Conservation (phyloP, 2,329 filamentous ascomycete genomes). For the Kalaharituber pfeilii region DNA sequence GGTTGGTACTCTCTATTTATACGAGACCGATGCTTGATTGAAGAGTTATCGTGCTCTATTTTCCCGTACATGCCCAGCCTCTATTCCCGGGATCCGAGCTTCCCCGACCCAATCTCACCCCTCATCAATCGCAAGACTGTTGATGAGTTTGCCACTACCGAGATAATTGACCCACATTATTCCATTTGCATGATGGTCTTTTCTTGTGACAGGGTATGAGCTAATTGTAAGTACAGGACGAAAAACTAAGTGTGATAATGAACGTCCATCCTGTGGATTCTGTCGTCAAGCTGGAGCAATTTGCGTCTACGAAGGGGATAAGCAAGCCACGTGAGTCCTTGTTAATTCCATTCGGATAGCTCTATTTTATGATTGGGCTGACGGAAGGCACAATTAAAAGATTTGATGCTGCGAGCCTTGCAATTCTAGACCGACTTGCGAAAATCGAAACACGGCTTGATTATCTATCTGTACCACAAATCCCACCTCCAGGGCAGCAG, state of each 20-base stretch:
- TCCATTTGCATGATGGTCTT: too few species aligned
- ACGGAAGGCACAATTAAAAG: conserved; percentile 14
- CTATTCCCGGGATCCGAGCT: too few species aligned
- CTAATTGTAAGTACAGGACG: conserved; percentile 11
- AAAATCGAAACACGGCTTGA: conserved; percentile 22
- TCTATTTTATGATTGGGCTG: not conserved
- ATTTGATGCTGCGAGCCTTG: conserved; percentile 27
- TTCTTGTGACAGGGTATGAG: too few species aligned
- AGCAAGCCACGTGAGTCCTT: conserved; percentile 12
- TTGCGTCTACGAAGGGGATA: conserved; percentile 24
- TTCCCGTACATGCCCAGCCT: too few species aligned
- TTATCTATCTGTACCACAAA: not conserved
- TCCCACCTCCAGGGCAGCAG: not conserved
- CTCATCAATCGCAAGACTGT: too few species aligned
- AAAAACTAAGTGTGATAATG: conserved; percentile 29
- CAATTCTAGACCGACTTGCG: conserved; percentile 25
- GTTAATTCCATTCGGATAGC: not conserved
- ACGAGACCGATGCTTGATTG: too few species aligned
- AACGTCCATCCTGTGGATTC: conserved; percentile 27
- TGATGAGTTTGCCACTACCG: too few species aligned
- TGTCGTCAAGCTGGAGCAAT: conserved; percentile 25
- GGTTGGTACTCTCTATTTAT: conserved; percentile 5
- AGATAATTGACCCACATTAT: too few species aligned
- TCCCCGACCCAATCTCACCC: too few species aligned
- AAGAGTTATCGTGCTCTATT: too few species aligned